Evolutionary conservation across 106 monocot species (phyloP), one percentile per base, ranked within the genome.

Genomic region (Dendrobium catenatum): DNA sequence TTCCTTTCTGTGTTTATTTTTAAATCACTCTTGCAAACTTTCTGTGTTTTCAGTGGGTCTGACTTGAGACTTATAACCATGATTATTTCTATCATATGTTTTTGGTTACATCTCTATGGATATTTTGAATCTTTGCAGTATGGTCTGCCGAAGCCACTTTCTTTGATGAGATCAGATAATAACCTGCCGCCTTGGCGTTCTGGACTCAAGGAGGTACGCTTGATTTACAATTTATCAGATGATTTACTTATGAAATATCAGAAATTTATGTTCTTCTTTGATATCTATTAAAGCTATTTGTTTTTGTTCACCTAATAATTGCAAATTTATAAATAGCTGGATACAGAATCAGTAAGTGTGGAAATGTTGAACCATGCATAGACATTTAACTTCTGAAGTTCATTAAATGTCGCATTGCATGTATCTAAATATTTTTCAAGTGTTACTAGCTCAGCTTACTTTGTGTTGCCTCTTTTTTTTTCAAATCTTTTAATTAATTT

Each of bases 121-220:
- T 64, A 54, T 11, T 19, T 58, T 76, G 13, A 61, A 55, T 24
- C 51, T 73, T 87, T 85, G 79, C 95, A 98, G 98, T 99, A 99
- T 83, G 89, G 88, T 54, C 84, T 99, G 68, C 91, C 89, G 51
- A 75, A 84, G 77, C 99, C 99, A 33, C 47, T 98, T 77, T 80
- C 86, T 85, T 81, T 99, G 73, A 77, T 99, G 86, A 85, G 99
- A 79, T 93, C 95, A 41, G 99, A 99, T 76, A 99, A 99, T 76
- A 99, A 99, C 47, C 70, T 91, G 44, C 99, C 99, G 26, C 93
- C 99, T 82, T 99, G 99, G 99, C 93, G 95, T 16, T 68, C 86
- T 26, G 88, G 85, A 22, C 86, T 99, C 42, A 91, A 81, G 82
- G 93, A 99, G 95, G 99, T 93, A 89, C 37, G 68, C 79, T 49